Base-by-base conservation (phyloP, 495 filamentous ascomycete genomes). In the Parathielavia hyrcaniae region DNA sequence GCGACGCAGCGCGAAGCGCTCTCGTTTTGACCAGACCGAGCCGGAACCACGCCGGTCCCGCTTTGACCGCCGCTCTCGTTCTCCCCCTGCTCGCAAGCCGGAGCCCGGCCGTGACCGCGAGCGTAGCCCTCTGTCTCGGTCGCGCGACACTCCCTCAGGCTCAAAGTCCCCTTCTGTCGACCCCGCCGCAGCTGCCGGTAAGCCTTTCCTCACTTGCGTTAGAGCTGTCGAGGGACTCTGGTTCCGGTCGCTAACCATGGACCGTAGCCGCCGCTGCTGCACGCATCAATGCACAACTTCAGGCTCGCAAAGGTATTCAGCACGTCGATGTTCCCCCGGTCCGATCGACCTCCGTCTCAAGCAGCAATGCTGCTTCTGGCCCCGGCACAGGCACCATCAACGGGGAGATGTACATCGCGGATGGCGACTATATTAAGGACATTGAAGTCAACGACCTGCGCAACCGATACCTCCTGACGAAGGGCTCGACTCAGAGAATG, bases 361-460 rank as follows among this genome's bases (percentile, higher is more conserved):
- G 61, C 20, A 66, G 58, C 48, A 61, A 69, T 55, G 55, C 63
- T 48, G 34, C 30, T 16, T 34, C 61, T 49, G 69, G 55, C 45
- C 16, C 63, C 76, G 49, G 40, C 43, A 65, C 61, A 36, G 66
- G 68, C 74, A 77, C 54, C 47, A 80, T 91, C 69, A 89, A 89
- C 62, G 82, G 86, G 61, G 91, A 96, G 61, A 84, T 93, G 73
- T 97, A 97, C 69, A 88, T 93, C 64, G 86, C 89, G 22, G 93
- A 96, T 68, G 93, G 93, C 58, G 93, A 98, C 69, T 97, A 88
- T 66, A 96, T 98, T 75, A 90, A 90, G 71, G 93, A 97, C 68
- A 95, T 98, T 67, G 93, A 97, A 73, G 90, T 98, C 73, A 98
- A 98, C 76, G 91, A 97, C 70, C 74, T 97, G 64, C 89, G 92